Evolutionary conservation across 1,284 basidiomycete species (phyloP).

Genomic region (Lignosus rhinocerotis): DNA sequence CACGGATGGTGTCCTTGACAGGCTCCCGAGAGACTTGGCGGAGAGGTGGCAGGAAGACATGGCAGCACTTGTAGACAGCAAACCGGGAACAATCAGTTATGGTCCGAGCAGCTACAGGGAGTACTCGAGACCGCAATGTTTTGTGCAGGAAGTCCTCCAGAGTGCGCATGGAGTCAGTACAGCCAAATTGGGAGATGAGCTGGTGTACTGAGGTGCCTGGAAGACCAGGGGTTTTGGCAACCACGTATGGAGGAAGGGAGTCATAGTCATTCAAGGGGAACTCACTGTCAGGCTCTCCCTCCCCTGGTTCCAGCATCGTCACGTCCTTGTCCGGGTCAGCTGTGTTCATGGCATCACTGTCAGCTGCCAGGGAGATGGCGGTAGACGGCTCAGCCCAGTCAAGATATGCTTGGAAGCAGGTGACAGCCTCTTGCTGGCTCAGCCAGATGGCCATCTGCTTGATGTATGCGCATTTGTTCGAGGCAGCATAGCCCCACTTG

Average conservation of each 20-base stretch:
- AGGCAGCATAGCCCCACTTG: conserved; percentile 25
- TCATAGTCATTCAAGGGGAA: background rate
- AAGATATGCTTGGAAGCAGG: conserved; percentile 2
- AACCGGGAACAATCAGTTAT: background rate
- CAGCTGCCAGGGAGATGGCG: background rate
- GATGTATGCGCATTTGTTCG: conserved; percentile 22
- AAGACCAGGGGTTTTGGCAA: conserved; percentile 10
- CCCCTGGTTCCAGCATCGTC: background rate
- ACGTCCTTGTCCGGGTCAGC: too few relatives aligned
- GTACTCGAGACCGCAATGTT: background rate
- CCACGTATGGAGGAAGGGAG: background rate
- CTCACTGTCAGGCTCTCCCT: background rate
- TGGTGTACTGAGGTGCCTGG: background rate
- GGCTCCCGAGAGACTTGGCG: background rate
- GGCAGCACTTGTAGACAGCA: conserved; percentile 1
- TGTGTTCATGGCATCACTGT: background rate
- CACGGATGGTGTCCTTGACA: conserved; percentile 9
- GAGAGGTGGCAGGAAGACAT: conserved; percentile 3
- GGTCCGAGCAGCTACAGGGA: background rate
- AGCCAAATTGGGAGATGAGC: conserved; percentile 8
- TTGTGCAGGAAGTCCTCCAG: conserved; percentile 8
- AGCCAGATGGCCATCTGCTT: conserved; percentile 29
- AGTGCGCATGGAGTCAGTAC: conserved; percentile 6
- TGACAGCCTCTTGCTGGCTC: conserved; percentile 17
- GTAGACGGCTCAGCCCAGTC: conserved; percentile 6